Percentiles rank a stretch among this genome's conserved stretches.
phyloP scores from a whole-genome alignment of 2,329 filamentous ascomycete genomes.

The Rutstroemia sp. region DNA sequence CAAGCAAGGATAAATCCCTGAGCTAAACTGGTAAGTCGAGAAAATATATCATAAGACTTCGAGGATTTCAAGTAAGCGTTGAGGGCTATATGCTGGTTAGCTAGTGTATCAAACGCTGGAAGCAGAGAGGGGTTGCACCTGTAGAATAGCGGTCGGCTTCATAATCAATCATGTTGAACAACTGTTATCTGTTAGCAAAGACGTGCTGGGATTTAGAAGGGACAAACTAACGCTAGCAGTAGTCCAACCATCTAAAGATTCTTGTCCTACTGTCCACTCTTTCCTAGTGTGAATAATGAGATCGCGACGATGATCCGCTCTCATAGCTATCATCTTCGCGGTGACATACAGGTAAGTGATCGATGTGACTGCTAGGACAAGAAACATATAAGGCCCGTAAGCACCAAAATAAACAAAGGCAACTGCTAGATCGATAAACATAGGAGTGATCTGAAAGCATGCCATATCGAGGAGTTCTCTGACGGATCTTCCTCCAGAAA shows the following conservation, averaged over 20 bases:
- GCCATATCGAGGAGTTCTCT: slow-evolving; percentile 52
- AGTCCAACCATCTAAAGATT: slow-evolving; percentile 33
- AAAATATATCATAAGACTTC: slow-evolving; percentile 29
- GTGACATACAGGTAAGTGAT: slow-evolving; percentile 46
- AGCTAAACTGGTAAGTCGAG: slow-evolving; percentile 39
- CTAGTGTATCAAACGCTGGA: too few relatives aligned
- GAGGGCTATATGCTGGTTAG: slow-evolving; percentile 25
- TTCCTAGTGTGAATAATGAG: slow-evolving; percentile 29
- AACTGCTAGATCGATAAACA: slow-evolving; percentile 52
- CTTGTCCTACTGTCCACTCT: slow-evolving; percentile 32
- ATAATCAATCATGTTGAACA: slow-evolving; percentile 49
- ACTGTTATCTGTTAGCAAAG: slow-evolving; percentile 13
- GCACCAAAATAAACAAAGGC: slow-evolving; percentile 54
- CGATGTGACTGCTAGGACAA: slow-evolving; percentile 39
- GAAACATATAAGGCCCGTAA: slow-evolving; percentile 51
- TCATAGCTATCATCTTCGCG: slow-evolving; percentile 29
- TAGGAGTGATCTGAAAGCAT: slow-evolving; percentile 53
- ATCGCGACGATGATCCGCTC: slow-evolving; percentile 29
- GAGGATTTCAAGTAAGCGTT: slow-evolving; percentile 32
- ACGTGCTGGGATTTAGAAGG: background rate
- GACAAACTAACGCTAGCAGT: slow-evolving; percentile 31
- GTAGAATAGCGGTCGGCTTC: slow-evolving; percentile 43
- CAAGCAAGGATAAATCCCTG: slow-evolving; percentile 45
- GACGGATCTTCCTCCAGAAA: slow-evolving; percentile 55
- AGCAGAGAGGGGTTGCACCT: slow-evolving; percentile 15